Base-by-base conservation (phyloP, 2,329 filamentous ascomycete genomes). In the Hypoxylon sp. region DNA sequence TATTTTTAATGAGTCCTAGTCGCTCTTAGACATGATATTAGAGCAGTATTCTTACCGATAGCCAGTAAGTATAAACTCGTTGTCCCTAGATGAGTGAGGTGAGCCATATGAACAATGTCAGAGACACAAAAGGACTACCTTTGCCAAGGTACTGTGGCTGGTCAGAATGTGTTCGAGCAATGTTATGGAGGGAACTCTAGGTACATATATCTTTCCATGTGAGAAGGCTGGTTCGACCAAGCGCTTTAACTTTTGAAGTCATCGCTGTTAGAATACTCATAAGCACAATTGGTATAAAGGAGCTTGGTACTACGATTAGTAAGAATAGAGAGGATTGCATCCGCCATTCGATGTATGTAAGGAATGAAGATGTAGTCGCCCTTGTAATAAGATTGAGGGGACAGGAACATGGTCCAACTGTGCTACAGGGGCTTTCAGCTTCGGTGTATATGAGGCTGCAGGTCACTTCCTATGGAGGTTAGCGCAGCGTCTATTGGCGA, bases 21-120 rank as follows among this genome's bases (percentile, higher is more conserved):
- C 39, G 4, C 19, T 35, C 17, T 5, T 31, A 27, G 7, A 8
- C 42, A 13, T 27, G 6, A 37, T 10, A 27, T 2, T 24, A 15
- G 13, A 53, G 6, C 32, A 7, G 7, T 19, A 10, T 37, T 52
- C 63, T 62, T 24, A 73, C 71, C 69, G 65, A 50, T 73, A 73
- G 2, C 62, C 31, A 3, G 69, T 72, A 2, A 72, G 37, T 29
- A 72, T 72, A 31, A 68, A 73, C 24, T 72, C 69, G 42, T 72
- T 73, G 44, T 72, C 69, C 55, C 69, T 72, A 21, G 15, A 58
- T 39, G 47, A 37, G n/a, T n/a, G 32, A 67, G 15, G 32, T 59
- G 24, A 59, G 56, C 15, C 3, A 21, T 42, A 32, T 35, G 35
- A 44, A 21, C 6, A 31, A 17, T 31, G n/a, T 31, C 15, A 13